Percentiles rank a stretch among this genome's conserved stretches.
These are phyloP conservation scores for grape (Vitis vinifera) DNA, from an alignment of 164 flowering plant genomes.

Conservation along the genomic window ASM3070453v1 NC_081809.1:15769001-15769500, in stretches of 20 bases:
- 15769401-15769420: conserved; percentile 25
- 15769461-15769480: conserved; percentile 24
- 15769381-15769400: conserved; percentile 23
- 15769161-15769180: conserved; percentile 42
- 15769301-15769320: conserved; percentile 60
- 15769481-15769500: conserved; percentile 37
- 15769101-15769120: conserved; percentile 16
- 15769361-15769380: conserved; percentile 34
- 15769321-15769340: conserved; percentile 47
- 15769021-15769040: conserved; percentile 48
- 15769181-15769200: conserved; percentile 40
- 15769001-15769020: conserved; percentile 59
- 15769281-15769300: background rate
- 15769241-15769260: background rate
- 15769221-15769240: background rate
- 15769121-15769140: conserved; percentile 32
- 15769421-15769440: conserved; percentile 21
- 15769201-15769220: conserved; percentile 32
- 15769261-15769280: background rate
- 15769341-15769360: conserved; percentile 50
- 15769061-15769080: conserved; percentile 53
- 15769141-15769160: conserved; percentile 45
- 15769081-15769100: conserved; percentile 18
- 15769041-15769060: conserved; percentile 37
- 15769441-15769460: conserved; percentile 27